Evolutionary conservation across 176 grass and related monocot species (phyloP).

Genomic region (Paspalum notatum): DNA sequence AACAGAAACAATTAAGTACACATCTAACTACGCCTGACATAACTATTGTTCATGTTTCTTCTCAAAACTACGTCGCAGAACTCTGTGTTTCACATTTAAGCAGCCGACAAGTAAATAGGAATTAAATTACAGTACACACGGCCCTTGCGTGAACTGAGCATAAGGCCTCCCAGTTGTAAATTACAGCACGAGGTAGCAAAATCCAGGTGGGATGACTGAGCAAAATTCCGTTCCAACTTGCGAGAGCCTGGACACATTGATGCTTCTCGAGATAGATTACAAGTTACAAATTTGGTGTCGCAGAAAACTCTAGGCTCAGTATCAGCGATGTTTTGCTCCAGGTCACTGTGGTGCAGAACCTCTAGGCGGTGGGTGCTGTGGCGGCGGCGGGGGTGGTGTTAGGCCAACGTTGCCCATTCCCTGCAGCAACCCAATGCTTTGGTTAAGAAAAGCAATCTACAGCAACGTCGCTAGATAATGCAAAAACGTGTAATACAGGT

Average conservation of each 20-base stretch:
- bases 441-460: slow-evolving; percentile 4
- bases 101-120: background rate
- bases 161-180: background rate
- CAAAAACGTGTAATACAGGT: background rate
- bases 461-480: background rate
- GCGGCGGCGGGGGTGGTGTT: slow-evolving; percentile 54
- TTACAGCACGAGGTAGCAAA: background rate
- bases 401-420: slow-evolving; percentile 83
- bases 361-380: slow-evolving; percentile 59
- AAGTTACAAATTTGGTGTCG: background rate
- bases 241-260: background rate
- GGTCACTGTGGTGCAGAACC: slow-evolving; percentile 63
- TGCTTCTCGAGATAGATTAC: background rate
- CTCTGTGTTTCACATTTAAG: background rate
- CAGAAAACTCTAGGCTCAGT: background rate
- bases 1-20: background rate
- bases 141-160: background rate
- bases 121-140: background rate
- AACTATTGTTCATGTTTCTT: background rate
- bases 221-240: background rate
- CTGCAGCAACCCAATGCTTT: slow-evolving; percentile 40
- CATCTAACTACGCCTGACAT: background rate
- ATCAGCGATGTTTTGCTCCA: slow-evolving; percentile 3
- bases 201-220: slow-evolving; percentile 8
- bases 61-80: background rate